Evolutionary conservation across 331 rosid species (phyloP).

Genomic region (Spiraea crenata): DNA sequence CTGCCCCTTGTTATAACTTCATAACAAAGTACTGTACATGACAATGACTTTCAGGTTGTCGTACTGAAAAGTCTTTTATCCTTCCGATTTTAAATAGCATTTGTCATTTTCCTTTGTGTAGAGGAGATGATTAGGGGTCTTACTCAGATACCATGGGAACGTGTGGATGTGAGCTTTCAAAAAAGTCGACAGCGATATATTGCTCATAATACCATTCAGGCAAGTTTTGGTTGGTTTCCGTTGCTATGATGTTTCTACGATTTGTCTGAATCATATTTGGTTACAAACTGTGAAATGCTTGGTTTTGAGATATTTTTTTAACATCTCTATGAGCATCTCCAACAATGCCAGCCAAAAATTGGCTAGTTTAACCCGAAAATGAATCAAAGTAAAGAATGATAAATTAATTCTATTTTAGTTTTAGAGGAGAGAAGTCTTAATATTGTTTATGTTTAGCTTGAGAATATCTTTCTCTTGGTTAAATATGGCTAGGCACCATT

Average conservation of each 20-base stretch:
- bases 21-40: not conserved
- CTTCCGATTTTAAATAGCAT: slow-evolving; percentile 15
- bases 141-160: slow-evolving; percentile 83
- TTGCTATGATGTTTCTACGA: not conserved
- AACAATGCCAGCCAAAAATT: too few relatives aligned
- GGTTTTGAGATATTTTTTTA: not conserved
- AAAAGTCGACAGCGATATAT: slow-evolving; percentile 70
- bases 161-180: slow-evolving; percentile 89
- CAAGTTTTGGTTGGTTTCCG: slow-evolving; percentile 25
- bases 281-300: not conserved
- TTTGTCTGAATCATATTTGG: not conserved
- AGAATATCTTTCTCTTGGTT: too few relatives aligned
- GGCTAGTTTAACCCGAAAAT: too few relatives aligned
- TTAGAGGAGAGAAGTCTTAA: too few relatives aligned
- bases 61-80: not conserved
- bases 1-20: not conserved
- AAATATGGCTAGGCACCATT: too few relatives aligned
- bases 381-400: too few relatives aligned
- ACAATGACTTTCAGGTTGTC: not conserved
- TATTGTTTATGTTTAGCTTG: too few relatives aligned
- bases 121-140: slow-evolving; percentile 94
- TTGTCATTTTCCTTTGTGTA: slow-evolving; percentile 29
- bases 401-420: too few relatives aligned
- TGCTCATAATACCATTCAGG: slow-evolving; percentile 99
- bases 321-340: too few relatives aligned